Conservation (phyloP, 2,329 filamentous ascomycete species). For the Thelonectria rubi region DNA sequence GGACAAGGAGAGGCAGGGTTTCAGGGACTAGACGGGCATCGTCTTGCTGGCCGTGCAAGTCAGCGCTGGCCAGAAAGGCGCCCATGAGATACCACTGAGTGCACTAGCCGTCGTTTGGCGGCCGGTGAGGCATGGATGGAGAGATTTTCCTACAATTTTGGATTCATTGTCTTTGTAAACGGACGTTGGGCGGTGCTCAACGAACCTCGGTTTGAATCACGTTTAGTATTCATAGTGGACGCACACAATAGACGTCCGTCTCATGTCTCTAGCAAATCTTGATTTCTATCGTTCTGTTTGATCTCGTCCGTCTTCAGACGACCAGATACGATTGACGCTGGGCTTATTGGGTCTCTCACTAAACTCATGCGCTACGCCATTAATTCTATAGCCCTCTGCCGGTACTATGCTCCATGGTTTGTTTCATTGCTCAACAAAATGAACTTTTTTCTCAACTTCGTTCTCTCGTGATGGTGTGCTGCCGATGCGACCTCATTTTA, state of each 20-base stretch:
- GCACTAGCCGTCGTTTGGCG: background rate
- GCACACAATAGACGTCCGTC: conserved; percentile 30
- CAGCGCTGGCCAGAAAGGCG: conserved; percentile 19
- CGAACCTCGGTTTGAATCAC: conserved; percentile 2
- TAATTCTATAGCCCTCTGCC: conserved; percentile 22
- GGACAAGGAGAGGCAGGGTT: conserved; percentile 28
- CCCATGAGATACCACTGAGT: conserved; percentile 21
- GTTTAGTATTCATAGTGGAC: conserved; percentile 7
- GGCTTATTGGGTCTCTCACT: background rate
- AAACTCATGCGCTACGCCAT: conserved; percentile 10
- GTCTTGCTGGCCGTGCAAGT: conserved; percentile 12
- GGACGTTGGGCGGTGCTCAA: conserved; percentile 6
- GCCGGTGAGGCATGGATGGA: conserved; percentile 1
- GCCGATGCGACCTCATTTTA: conserved; percentile 52
- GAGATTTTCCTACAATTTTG: conserved; percentile 14
- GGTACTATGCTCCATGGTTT: conserved; percentile 16
- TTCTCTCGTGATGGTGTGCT: conserved; percentile 10
- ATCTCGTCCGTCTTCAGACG: background rate
- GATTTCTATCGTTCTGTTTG: conserved; percentile 11
- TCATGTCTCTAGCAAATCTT: conserved; percentile 21
- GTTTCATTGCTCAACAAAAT: background rate
- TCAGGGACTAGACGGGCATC: conserved; percentile 20
- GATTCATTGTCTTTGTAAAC: conserved; percentile 9
- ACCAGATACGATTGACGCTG: background rate
- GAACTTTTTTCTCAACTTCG: conserved; percentile 23